phyloP scores from a whole-genome alignment of 768 basidiomycete species.

The Phallus indusiatus region DNA sequence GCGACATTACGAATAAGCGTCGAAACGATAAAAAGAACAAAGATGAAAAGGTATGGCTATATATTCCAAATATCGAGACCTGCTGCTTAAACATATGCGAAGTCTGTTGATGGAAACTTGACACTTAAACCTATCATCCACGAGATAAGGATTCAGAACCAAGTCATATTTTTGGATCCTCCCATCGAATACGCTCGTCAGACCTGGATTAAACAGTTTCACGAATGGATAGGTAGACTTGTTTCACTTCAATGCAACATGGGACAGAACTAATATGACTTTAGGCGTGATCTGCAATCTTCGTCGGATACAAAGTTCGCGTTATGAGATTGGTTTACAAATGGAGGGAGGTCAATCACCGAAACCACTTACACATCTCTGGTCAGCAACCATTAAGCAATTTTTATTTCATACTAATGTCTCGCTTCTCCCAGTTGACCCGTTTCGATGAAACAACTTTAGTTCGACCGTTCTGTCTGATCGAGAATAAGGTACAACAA shows the following conservation, averaged over 20 bases:
- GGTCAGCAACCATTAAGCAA: conserved; percentile 32
- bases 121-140: conserved; percentile 80
- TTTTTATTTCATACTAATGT: conserved; percentile 10
- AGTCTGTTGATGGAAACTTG: conserved; percentile 70
- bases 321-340: conserved; percentile 94
- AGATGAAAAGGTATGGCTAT: conserved; percentile 60
- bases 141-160: conserved; percentile 96
- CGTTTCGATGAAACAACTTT: conserved; percentile 65
- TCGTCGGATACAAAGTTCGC: conserved; percentile 82
- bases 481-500: conserved; percentile 82
- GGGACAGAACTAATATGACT: not conserved
- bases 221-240: conserved; percentile 71
- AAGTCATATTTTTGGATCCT: conserved; percentile 97
- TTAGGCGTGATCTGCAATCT: conserved; percentile 81
- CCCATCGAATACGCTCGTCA: conserved; percentile 92
- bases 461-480: conserved; percentile 71
- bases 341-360: conserved; percentile 46
- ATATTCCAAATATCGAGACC: not conserved
- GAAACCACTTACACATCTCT: conserved; percentile 80
- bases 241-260: not conserved
- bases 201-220: conserved; percentile 82
- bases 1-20: conserved; percentile 56
- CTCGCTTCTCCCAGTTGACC: conserved; percentile 43
- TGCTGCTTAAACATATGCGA: not conserved
- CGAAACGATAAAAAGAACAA: conserved; percentile 60